Percentiles rank a stretch among this genome's conserved stretches.
These are phyloP conservation scores for Pistacia integerrima DNA, from an alignment of 345 rosid genomes.

Conservation along the genomic window DNA sequence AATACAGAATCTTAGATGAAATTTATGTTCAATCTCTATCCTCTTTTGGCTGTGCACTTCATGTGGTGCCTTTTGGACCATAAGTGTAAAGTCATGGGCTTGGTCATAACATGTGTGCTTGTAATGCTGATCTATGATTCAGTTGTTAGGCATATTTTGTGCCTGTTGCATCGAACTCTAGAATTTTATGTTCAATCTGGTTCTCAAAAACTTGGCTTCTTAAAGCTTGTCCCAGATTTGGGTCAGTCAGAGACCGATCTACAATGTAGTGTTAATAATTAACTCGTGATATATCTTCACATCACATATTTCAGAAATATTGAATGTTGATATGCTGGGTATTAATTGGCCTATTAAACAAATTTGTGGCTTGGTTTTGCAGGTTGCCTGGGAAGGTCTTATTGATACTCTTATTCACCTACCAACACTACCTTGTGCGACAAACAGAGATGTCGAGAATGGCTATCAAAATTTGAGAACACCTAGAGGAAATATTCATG, in stretches of 20 bases:
- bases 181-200: slow-evolving; percentile 1
- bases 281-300: not conserved
- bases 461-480: slow-evolving; percentile 14
- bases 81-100: not conserved
- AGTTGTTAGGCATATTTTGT: not conserved
- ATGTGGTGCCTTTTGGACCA: not conserved
- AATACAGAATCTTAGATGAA: slow-evolving; percentile 8
- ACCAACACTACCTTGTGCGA: slow-evolving; percentile 19
- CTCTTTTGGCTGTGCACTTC: not conserved
- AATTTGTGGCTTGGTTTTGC: slow-evolving; percentile 18
- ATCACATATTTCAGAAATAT: not conserved
- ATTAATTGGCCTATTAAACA: slow-evolving; percentile 1
- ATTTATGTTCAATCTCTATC: not conserved
- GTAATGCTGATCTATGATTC: not conserved
- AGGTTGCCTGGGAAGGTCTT: slow-evolving; percentile 70
- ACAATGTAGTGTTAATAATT: not conserved
- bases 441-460: slow-evolving; percentile 20
- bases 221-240: not conserved
- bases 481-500: slow-evolving; percentile 21
- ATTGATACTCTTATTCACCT: slow-evolving; percentile 50
- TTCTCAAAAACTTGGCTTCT: not conserved
- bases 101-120: not conserved
- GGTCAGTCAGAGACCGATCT: not conserved
- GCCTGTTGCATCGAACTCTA: not conserved
- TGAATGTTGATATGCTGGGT: slow-evolving; percentile 7